Percentiles rank a stretch among this genome's conserved stretches.
These are phyloP conservation scores for Leccinum subtestaceum DNA, from an alignment of 768 basidiomycete species.

Conservation along the genomic window DNA sequence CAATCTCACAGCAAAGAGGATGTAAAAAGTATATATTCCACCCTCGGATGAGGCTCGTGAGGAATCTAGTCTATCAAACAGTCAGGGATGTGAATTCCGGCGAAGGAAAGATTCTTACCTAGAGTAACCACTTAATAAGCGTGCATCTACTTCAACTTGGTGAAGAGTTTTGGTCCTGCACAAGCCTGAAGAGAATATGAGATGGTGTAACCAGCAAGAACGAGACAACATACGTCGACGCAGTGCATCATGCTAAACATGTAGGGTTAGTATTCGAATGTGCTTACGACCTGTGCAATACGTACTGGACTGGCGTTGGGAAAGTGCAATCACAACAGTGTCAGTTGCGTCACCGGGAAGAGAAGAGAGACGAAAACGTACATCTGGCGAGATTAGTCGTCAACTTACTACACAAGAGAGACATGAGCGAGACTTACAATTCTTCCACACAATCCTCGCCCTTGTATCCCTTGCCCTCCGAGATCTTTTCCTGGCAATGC, in stretches of 20 bases:
- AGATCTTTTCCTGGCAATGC: constrained; percentile 87
- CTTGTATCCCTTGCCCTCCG: constrained; percentile 78
- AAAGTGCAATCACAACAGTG: not conserved
- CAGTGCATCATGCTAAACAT: constrained; percentile 83
- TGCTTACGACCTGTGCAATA: constrained; percentile 14
- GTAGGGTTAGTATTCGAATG: constrained; percentile 6
- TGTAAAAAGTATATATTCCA: constrained; percentile 11
- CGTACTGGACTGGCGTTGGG: constrained; percentile 63
- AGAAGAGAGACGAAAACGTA: constrained; percentile 14
- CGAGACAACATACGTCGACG: constrained; percentile 61
- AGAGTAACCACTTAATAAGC: constrained; percentile 5
- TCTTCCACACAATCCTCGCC: constrained; percentile 93
- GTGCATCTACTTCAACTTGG: constrained; percentile 51
- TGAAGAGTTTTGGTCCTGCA: constrained; percentile 79
- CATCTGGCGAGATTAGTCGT: constrained; percentile 17
- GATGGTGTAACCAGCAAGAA: not conserved
- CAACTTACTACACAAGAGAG: not conserved
- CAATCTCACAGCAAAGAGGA: not conserved
- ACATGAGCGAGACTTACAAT: constrained; percentile 51
- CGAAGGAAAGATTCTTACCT: constrained; percentile 12
- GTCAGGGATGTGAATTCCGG: not conserved
- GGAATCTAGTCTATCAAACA: constrained; percentile 14
- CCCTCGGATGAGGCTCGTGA: constrained; percentile 1
- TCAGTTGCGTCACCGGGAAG: constrained; percentile 7
- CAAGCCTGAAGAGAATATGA: constrained; percentile 35